phyloP scores from a whole-genome alignment of 106 monocot genomes.

The Dendrobium catenatum region DNA sequence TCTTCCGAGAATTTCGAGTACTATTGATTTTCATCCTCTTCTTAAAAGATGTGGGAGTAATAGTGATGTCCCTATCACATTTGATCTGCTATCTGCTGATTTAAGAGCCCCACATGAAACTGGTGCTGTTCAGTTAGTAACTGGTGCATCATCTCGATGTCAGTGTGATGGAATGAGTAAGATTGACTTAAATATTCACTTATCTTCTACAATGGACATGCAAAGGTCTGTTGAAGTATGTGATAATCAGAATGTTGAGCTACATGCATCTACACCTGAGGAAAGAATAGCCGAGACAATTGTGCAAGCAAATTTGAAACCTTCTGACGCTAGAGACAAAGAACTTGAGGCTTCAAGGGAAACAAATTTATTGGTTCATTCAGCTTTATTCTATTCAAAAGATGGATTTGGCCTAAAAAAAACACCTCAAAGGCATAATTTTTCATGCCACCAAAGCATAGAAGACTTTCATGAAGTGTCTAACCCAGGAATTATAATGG shows the following conservation, averaged over 20 bases:
- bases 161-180: constrained; percentile 37
- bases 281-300: constrained; percentile 12
- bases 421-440: background rate
- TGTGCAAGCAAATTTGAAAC: background rate
- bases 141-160: constrained; percentile 15
- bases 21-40: constrained; percentile 84
- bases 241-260: constrained; percentile 12
- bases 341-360: constrained; percentile 14
- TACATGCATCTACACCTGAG: background rate
- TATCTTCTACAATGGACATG: constrained; percentile 31
- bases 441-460: constrained; percentile 7
- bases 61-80: constrained; percentile 4
- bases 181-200: constrained; percentile 69
- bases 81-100: constrained; percentile 7
- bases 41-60: constrained; percentile 41
- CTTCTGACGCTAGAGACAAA: background rate
- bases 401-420: background rate
- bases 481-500: constrained; percentile 77
- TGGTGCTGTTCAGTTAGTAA: background rate
- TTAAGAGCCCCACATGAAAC: background rate
- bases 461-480: constrained; percentile 35
- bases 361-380: constrained; percentile 3
- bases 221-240: constrained; percentile 4
- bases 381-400: constrained; percentile 5
- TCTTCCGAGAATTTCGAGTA: background rate